phyloP scores from a whole-genome alignment of 106 monocot genomes.

The Dendrobium nobile region DNA sequence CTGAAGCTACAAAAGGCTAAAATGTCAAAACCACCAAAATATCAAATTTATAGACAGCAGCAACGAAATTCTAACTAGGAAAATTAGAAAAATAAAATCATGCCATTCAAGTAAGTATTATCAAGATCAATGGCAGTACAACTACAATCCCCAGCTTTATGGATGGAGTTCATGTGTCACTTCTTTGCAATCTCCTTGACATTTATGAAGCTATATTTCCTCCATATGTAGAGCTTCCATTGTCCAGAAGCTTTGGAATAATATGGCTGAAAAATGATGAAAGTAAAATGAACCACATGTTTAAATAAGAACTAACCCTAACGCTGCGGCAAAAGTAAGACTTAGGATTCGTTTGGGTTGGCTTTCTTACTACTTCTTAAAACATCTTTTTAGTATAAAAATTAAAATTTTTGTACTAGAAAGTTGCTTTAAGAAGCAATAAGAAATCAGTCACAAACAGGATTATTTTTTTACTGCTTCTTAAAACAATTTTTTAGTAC shows the following conservation, averaged over 20 bases:
- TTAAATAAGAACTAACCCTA: neutral
- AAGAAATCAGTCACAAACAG: too few relatives aligned
- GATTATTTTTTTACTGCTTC: too few relatives aligned
- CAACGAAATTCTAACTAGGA: neutral
- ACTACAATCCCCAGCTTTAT: neutral
- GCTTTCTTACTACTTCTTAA: too few relatives aligned
- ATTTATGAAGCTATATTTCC: neutral
- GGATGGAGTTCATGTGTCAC: neutral
- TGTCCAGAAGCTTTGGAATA: neutral
- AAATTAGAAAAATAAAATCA: neutral
- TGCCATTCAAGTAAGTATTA: neutral
- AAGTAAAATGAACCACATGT: neutral
- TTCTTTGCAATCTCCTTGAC: neutral
- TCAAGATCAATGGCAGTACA: neutral
- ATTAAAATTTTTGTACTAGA: too few relatives aligned
- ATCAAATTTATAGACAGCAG: neutral
- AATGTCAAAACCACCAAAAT: neutral
- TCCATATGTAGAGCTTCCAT: neutral
- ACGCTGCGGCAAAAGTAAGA: neutral
- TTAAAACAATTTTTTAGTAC: too few relatives aligned
- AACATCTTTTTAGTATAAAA: too few relatives aligned
- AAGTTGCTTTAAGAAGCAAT: too few relatives aligned
- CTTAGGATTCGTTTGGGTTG: too few relatives aligned
- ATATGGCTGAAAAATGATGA: neutral
- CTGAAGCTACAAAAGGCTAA: neutral